Evolutionary conservation across 2,329 filamentous ascomycete genomes (phyloP).

Genomic region (Fusarium transvaalense): DNA sequence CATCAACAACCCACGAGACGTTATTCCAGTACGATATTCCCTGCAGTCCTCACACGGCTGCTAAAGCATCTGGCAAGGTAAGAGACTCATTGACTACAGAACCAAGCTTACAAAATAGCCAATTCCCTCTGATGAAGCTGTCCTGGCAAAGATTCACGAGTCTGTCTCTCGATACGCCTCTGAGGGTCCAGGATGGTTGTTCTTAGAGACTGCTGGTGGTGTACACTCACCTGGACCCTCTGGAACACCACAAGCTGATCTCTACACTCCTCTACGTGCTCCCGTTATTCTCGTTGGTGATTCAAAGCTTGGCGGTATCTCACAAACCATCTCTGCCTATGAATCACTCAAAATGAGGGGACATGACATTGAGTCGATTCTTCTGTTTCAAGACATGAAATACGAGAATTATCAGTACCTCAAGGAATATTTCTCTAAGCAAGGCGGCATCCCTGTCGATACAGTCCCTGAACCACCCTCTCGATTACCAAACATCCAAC

Average conservation of each 20-base stretch:
- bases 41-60: constrained; percentile 83
- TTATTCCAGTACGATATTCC: constrained; percentile 80
- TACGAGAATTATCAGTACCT: constrained; percentile 79
- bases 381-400: constrained; percentile 74
- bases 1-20: constrained; percentile 63
- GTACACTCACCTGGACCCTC: constrained; percentile 84
- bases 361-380: constrained; percentile 78
- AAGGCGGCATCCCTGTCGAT: constrained; percentile 68
- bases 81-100: rapidly evolving
- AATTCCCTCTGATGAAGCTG: constrained; percentile 62
- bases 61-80: constrained; percentile 61
- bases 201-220: constrained; percentile 86
- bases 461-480: constrained; percentile 71
- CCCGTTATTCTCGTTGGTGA: constrained; percentile 83
- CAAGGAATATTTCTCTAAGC: constrained; percentile 72
- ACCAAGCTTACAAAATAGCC: constrained; percentile 52
- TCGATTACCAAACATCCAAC: constrained; percentile 52
- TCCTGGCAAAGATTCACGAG: constrained; percentile 62
- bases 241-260: constrained; percentile 80
- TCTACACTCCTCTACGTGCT: constrained; percentile 79
- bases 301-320: constrained; percentile 81
- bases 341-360: constrained; percentile 83
- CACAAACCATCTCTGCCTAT: constrained; percentile 81
- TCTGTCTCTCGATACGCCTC: constrained; percentile 54
- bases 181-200: constrained; percentile 68